These are phyloP conservation scores for Steccherinum ochraceum DNA, from an alignment of 768 basidiomycete genomes.

Conservation along the genomic window DNA sequence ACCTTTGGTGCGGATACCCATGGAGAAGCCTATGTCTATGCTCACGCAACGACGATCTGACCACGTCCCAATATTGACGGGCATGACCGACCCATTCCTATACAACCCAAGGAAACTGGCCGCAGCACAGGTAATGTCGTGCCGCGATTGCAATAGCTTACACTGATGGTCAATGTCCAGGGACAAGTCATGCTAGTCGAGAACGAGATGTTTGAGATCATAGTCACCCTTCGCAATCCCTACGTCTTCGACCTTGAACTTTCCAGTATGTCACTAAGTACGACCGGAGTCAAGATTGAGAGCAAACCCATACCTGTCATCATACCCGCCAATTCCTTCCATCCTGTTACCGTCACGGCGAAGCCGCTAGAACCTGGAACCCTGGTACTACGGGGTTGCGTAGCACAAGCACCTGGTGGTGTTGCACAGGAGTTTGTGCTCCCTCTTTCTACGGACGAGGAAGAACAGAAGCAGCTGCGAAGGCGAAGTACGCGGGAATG, in stretches of 20 bases:
- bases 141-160: background rate
- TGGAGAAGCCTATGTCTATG: constrained; percentile 63
- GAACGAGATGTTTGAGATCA: constrained; percentile 77
- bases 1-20: constrained; percentile 61
- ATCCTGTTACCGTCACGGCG: constrained; percentile 66
- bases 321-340: constrained; percentile 70
- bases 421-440: constrained; percentile 64
- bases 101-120: constrained; percentile 79
- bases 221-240: constrained; percentile 83
- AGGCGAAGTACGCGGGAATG: constrained; percentile 55
- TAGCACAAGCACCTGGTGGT: constrained; percentile 72
- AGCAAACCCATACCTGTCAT: constrained; percentile 55
- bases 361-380: constrained; percentile 58
- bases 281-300: constrained; percentile 73
- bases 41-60: constrained; percentile 35
- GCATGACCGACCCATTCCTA: constrained; percentile 74
- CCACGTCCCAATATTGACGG: constrained; percentile 43
- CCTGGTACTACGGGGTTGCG: constrained; percentile 72
- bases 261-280: constrained; percentile 75
- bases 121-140: constrained; percentile 54
- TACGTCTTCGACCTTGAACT: constrained; percentile 90
- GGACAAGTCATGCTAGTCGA: constrained; percentile 66
- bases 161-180: constrained; percentile 33
- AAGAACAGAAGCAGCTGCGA: constrained; percentile 53
- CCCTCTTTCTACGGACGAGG: constrained; percentile 65